Percentiles rank a stretch among this genome's conserved stretches.
Evolutionary conservation across 2,329 filamentous ascomycete genomes (phyloP).

Genomic region (Kalmusia sp.): DNA sequence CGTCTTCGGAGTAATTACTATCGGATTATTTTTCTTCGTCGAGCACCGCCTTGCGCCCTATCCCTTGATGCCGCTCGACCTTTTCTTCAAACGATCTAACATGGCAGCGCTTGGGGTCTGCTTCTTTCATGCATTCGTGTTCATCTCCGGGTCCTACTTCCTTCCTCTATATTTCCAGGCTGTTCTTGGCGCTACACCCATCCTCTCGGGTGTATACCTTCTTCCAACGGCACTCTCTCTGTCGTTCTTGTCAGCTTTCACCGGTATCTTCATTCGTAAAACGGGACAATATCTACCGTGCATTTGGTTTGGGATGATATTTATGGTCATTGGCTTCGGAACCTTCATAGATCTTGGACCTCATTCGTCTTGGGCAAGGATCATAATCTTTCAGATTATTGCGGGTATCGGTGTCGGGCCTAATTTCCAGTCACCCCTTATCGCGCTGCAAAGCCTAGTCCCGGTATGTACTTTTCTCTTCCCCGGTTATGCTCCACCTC

Average conservation of each 20-base stretch:
- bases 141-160: conserved; percentile 81
- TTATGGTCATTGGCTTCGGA: conserved; percentile 49
- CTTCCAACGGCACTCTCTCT: conserved; percentile 74
- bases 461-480: conserved; percentile 41
- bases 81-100: conserved; percentile 74
- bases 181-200: conserved; percentile 70
- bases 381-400: conserved; percentile 49
- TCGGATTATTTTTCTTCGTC: conserved; percentile 72
- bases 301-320: conserved; percentile 45
- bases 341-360: conserved; percentile 45
- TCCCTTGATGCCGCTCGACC: conserved; percentile 76
- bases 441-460: conserved; percentile 71
- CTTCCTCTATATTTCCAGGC: conserved; percentile 86
- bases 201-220: conserved; percentile 77
- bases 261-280: conserved; percentile 60
- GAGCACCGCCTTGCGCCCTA: conserved; percentile 78
- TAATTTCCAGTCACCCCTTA: conserved; percentile 73
- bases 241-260: conserved; percentile 66
- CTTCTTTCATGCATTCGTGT: conserved; percentile 77
- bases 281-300: conserved; percentile 52
- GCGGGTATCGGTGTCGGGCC: conserved; percentile 62
- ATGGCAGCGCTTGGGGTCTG: conserved; percentile 69
- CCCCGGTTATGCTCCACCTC: not conserved
- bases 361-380: conserved; percentile 46
- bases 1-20: conserved; percentile 71